phyloP scores from a whole-genome alignment of 345 rosid species.

The Xanthoceras sorbifolium region DNA sequence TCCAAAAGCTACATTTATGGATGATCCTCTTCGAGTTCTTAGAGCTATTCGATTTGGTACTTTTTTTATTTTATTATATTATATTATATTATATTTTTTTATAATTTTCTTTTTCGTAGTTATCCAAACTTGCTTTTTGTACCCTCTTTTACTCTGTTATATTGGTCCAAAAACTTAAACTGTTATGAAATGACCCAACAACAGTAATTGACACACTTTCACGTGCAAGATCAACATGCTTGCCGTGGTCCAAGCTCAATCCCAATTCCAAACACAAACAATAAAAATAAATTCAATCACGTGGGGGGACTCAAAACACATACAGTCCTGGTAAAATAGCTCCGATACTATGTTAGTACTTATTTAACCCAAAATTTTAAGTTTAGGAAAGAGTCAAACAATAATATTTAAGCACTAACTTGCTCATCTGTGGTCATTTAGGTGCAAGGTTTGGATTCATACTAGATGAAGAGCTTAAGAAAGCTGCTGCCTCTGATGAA shows the following conservation, averaged over 20 bases:
- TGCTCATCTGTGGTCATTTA: constrained; percentile 38
- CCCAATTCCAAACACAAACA: no score
- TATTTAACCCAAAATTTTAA: neutral
- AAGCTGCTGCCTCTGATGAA: constrained; percentile 74
- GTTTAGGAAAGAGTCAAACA: neutral
- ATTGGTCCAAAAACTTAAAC: neutral
- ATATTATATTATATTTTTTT: neutral
- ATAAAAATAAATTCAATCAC: no score
- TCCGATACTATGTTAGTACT: neutral
- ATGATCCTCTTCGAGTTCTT: constrained; percentile 94
- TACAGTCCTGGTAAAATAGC: neutral
- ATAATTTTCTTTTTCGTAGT: constrained; percentile 3
- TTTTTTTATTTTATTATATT: constrained; percentile 8
- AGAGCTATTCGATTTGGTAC: constrained; percentile 98
- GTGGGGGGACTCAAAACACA: neutral
- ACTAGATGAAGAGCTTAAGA: constrained; percentile 70
- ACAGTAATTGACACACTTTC: neutral
- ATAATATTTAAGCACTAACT: neutral
- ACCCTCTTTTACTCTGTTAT: neutral
- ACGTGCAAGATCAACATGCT: neutral
- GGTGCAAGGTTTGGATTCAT: constrained; percentile 86
- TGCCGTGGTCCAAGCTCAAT: neutral
- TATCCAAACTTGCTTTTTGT: neutral
- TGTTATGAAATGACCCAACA: neutral
- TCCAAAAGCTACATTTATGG: constrained; percentile 86